Conservation (phyloP, 2,329 filamentous ascomycete species). For the Thelonectria rubi region DNA sequence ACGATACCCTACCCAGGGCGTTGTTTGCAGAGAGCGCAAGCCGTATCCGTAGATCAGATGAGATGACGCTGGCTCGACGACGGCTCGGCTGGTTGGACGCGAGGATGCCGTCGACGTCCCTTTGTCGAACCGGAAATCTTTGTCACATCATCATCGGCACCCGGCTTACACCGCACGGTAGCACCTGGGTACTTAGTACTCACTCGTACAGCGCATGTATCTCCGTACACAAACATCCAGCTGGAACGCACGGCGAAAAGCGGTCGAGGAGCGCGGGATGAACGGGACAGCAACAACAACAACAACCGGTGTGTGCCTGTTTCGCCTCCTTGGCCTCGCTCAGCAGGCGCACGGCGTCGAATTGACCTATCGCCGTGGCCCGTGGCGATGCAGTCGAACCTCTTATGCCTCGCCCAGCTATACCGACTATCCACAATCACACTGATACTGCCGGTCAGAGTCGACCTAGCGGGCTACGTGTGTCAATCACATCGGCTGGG, state of each 20-base stretch:
- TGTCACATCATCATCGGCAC: neutral
- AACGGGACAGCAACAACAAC: neutral
- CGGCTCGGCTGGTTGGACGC: constrained; percentile 5
- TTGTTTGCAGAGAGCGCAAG: constrained; percentile 6
- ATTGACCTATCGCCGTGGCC: constrained; percentile 33
- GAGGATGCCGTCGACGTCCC: neutral
- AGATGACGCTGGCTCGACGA: constrained; percentile 8
- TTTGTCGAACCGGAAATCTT: constrained; percentile 7
- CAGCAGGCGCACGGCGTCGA: neutral
- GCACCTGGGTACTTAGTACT: no score
- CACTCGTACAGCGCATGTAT: no score
- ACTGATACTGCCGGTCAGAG: constrained; percentile 18
- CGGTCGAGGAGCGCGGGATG: constrained; percentile 24
- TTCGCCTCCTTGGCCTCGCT: constrained; percentile 16
- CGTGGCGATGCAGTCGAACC: constrained; percentile 25
- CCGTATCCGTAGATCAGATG: constrained; percentile 15
- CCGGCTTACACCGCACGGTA: neutral
- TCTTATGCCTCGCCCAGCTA: neutral
- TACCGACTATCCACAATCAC: constrained; percentile 17
- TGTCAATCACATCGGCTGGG: constrained; percentile 37
- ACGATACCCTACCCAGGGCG: neutral
- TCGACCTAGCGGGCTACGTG: constrained; percentile 35
- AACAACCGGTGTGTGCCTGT: constrained; percentile 14
- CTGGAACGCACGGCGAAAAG: constrained; percentile 25
- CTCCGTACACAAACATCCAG: neutral